Conservation (phyloP, 1,284 basidiomycete species). For the Malassezia caprae region DNA sequence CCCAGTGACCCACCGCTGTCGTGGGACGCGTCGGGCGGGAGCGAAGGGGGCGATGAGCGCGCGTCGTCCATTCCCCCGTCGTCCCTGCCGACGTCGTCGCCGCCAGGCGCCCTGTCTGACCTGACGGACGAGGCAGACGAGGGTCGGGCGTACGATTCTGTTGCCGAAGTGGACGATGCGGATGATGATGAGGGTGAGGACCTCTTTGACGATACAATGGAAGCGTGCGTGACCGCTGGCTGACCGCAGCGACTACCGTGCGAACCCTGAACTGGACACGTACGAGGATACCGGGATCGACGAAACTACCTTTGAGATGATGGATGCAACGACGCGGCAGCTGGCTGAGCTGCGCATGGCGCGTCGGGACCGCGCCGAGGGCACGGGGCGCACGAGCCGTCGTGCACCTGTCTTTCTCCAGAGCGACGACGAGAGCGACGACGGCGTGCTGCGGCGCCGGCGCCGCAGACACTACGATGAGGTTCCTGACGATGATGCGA, state of each 20-base stretch:
- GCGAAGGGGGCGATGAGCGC: constrained; percentile 7
- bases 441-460: constrained; percentile 45
- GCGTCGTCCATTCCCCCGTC: constrained; percentile 27
- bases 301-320: constrained; percentile 62
- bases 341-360: constrained; percentile 81
- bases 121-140: constrained; percentile 34
- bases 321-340: constrained; percentile 65
- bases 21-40: constrained; percentile 4
- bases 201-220: constrained; percentile 68
- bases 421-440: constrained; percentile 55
- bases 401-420: constrained; percentile 75
- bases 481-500: constrained; percentile 55
- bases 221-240: constrained; percentile 57
- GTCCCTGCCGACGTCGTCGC: constrained; percentile 39
- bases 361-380: constrained; percentile 71
- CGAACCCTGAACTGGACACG: constrained; percentile 68
- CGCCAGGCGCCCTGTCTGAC: constrained; percentile 39
- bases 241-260: constrained; percentile 67
- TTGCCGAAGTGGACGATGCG: constrained; percentile 42
- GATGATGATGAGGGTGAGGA: constrained; percentile 73
- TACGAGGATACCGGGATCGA: constrained; percentile 80
- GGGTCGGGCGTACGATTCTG: constrained; percentile 40
- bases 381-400: constrained; percentile 54
- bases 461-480: constrained; percentile 51
- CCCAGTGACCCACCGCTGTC: constrained; percentile 17